Evolutionary conservation across 1,139 yeast genomes (phyloP).

Genomic region (Lodderomyces margitis): DNA sequence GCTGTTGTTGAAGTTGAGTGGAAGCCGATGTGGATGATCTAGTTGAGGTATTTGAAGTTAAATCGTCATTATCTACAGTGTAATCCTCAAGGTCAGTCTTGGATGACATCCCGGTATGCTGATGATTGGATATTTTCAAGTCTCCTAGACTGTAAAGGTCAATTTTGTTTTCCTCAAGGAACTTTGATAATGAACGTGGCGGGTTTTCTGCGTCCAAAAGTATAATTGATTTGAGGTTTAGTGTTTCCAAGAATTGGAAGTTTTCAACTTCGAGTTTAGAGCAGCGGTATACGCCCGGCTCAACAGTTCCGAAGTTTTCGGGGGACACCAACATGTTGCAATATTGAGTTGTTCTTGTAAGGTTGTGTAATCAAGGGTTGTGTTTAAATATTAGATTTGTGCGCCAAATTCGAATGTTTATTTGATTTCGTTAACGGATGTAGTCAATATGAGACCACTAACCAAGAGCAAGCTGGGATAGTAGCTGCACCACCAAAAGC

Average conservation of each 20-base stretch:
- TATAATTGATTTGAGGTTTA: constrained; percentile 55
- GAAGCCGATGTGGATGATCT: neutral
- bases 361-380: neutral
- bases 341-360: neutral
- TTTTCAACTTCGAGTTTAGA: constrained; percentile 54
- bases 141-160: constrained; percentile 48
- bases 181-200: constrained; percentile 49
- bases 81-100: constrained; percentile 14
- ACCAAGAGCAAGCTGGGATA: too few species aligned
- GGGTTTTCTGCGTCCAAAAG: constrained; percentile 74
- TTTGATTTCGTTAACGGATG: too few species aligned
- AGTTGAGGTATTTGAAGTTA: neutral
- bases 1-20: constrained; percentile 1
- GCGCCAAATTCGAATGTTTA: too few species aligned
- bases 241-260: constrained; percentile 64
- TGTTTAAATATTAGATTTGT: too few species aligned
- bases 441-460: too few species aligned
- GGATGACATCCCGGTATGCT: constrained; percentile 29
- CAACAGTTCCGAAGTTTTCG: constrained; percentile 75
- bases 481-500: too few species aligned
- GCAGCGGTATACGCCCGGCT: constrained; percentile 66
- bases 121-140: constrained; percentile 42
- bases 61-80: constrained; percentile 14
- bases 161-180: constrained; percentile 43
- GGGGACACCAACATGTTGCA: constrained; percentile 69